Percentiles rank a stretch among this genome's conserved stretches.
Conservation (phyloP, 257 asterid genomes). For the Nicotiana knightiana region DNA sequence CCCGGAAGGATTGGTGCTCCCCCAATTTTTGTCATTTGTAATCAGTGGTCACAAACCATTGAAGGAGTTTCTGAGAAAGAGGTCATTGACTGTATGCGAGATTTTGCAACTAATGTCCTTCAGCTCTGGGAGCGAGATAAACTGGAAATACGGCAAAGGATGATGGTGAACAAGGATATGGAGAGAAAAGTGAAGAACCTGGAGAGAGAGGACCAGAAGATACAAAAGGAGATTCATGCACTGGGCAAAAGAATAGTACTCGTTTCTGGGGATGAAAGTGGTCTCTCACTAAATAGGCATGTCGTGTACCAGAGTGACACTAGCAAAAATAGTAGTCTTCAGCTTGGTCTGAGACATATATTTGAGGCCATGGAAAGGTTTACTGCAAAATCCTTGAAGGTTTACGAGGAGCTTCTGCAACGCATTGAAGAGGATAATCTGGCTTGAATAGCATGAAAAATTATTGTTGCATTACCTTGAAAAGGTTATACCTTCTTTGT, state of each 20-base stretch:
- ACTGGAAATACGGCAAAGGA: slow-evolving; percentile 60
- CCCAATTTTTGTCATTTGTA: slow-evolving; percentile 65
- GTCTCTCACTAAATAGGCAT: slow-evolving; percentile 45
- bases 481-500: background rate
- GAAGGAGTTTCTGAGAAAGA: slow-evolving; percentile 78
- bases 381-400: slow-evolving; percentile 50
- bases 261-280: slow-evolving; percentile 39
- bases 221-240: slow-evolving; percentile 82
- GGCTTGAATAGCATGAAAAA: slow-evolving; percentile 29
- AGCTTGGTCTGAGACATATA: slow-evolving; percentile 62
- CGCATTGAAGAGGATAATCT: slow-evolving; percentile 75
- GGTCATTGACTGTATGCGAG: slow-evolving; percentile 71
- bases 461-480: slow-evolving; percentile 21
- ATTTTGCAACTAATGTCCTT: slow-evolving; percentile 58
- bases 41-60: slow-evolving; percentile 83
- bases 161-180: slow-evolving; percentile 54
- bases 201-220: slow-evolving; percentile 81
- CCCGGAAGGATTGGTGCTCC: slow-evolving; percentile 97
- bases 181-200: slow-evolving; percentile 73
- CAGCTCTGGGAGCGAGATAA: slow-evolving; percentile 80
- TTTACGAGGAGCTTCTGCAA: slow-evolving; percentile 69
- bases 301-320: slow-evolving; percentile 84
- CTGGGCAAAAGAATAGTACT: slow-evolving; percentile 61
- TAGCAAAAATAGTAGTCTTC: slow-evolving; percentile 58
- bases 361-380: slow-evolving; percentile 92